These are phyloP conservation scores for Talaromyces ruber DNA, from an alignment of 495 filamentous ascomycete species.

Conservation along the genomic window DNA sequence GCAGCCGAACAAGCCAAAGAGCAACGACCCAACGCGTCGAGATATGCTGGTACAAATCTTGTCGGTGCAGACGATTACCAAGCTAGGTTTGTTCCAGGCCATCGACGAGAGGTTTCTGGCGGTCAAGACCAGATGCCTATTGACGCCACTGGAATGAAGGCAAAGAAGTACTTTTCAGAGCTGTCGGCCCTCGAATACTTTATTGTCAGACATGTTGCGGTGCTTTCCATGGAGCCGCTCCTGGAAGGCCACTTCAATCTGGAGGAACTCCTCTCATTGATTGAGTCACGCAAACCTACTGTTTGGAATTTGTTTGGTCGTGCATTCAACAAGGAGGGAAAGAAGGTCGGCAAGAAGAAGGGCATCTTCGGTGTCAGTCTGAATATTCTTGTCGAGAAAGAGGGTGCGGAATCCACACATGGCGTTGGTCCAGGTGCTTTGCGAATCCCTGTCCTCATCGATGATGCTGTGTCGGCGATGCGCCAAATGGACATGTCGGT, in stretches of 20 bases:
- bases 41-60: constrained; percentile 65
- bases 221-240: constrained; percentile 90
- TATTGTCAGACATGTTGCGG: constrained; percentile 90
- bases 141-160: constrained; percentile 24
- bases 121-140: constrained; percentile 35
- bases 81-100: constrained; percentile 60
- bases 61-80: constrained; percentile 54
- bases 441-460: constrained; percentile 78
- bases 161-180: constrained; percentile 89
- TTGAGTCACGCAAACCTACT: constrained; percentile 85
- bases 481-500: constrained; percentile 98
- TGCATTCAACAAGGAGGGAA: constrained; percentile 77
- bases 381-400: constrained; percentile 81
- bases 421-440: constrained; percentile 88
- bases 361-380: constrained; percentile 81
- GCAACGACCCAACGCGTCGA: constrained; percentile 77
- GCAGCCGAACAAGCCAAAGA: constrained; percentile 92
- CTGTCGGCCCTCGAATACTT: constrained; percentile 94
- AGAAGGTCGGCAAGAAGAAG: constrained; percentile 80
- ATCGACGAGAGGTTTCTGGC: constrained; percentile 69
- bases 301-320: constrained; percentile 98
- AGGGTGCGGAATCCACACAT: constrained; percentile 91
- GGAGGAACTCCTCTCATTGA: constrained; percentile 89
- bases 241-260: constrained; percentile 83
- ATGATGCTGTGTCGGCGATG: constrained; percentile 89